Evolutionary conservation across 768 basidiomycete genomes (phyloP), one percentile per base, ranked within the genome.

Genomic region (Nidularia sp.): DNA sequence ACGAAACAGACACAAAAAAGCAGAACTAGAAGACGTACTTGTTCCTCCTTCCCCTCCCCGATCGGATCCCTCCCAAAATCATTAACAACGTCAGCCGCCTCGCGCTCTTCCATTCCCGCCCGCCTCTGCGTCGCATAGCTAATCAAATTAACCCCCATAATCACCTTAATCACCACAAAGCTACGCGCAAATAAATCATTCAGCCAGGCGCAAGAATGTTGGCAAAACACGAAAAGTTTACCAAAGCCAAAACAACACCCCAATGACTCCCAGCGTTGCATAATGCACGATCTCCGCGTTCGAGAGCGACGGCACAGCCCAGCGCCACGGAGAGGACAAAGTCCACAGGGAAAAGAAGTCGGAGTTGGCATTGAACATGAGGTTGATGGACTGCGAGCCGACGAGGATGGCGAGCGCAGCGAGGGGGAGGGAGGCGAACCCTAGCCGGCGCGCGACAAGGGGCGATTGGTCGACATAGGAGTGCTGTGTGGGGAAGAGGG

Each of bases 381-480:
- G 69, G 48, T 67, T 77, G 48, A 88, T 62, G 9, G 85, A 87
- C 60, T 92, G 90, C 1, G 84, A 79, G 18, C 87, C 86, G 41
- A 93, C 81, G 51, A 95, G 75, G 54, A 90, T 79, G 15, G 79
- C 81, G 13, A 98, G 76, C 22, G 91, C 91, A 0, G 93, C 93
- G 2, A 98, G 78, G 0, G 97, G 97, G 18, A 98, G 75, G 0
- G 94, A 84, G 2, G 97, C 89, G 66, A 98, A 97, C 12, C 97
- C 97, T 6, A 99, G 77, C 5, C 97, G 83, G 2, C 96, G 87
- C 1, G 95, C 91, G 33, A 98, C 93, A 4, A 95, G 78, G 5
- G 95, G 95, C 1, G 95, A 95, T 63, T 97, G 95, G 62, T 99
- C 97, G 15, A 97, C 91, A 54, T 95, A 93, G 2, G 88, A 78